Conservation (phyloP, 306 rosid genomes). For the Trifolium pratense region DNA sequence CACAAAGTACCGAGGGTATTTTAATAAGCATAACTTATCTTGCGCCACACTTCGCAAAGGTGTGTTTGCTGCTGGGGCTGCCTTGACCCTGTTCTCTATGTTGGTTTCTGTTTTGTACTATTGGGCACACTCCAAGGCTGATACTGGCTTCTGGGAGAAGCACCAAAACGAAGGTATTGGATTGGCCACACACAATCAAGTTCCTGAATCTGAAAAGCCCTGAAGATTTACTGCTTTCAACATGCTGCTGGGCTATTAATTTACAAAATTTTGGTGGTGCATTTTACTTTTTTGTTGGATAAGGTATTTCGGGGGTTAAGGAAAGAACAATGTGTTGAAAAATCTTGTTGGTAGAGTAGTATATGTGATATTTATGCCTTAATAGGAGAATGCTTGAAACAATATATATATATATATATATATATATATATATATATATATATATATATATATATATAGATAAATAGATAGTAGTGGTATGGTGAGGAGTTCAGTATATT, state of each 20-base stretch:
- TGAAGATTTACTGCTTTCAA: slow-evolving; percentile 38
- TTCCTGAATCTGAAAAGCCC: slow-evolving; percentile 58
- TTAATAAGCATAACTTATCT: slow-evolving; percentile 47
- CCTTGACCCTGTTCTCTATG: slow-evolving; percentile 80
- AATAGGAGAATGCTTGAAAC: slow-evolving; percentile 30
- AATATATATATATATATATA: slow-evolving; percentile 1
- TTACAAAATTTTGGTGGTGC: slow-evolving; percentile 49
- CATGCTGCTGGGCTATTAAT: slow-evolving; percentile 19
- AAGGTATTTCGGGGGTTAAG: background rate
- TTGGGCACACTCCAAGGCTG: slow-evolving; percentile 83
- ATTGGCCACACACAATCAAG: slow-evolving; percentile 62
- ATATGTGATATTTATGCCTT: slow-evolving; percentile 34
- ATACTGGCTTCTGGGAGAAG: slow-evolving; percentile 96
- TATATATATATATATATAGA: no score
- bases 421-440: no score
- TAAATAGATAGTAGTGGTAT: slow-evolving; percentile 30
- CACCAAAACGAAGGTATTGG: slow-evolving; percentile 78
- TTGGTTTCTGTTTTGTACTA: slow-evolving; percentile 71
- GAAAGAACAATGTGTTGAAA: slow-evolving; percentile 33
- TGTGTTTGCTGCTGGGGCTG: slow-evolving; percentile 95
- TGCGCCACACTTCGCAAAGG: slow-evolving; percentile 94
- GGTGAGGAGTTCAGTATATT: slow-evolving; percentile 36
- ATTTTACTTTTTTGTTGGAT: slow-evolving; percentile 34
- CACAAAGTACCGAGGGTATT: slow-evolving; percentile 69
- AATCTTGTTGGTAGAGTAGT: slow-evolving; percentile 25